A percentile compares a stretch with the other conserved stretches of the same genome.
Conservation (phyloP, 495 filamentous ascomycete genomes). For the Clohesyomyces aquaticus region DNA sequence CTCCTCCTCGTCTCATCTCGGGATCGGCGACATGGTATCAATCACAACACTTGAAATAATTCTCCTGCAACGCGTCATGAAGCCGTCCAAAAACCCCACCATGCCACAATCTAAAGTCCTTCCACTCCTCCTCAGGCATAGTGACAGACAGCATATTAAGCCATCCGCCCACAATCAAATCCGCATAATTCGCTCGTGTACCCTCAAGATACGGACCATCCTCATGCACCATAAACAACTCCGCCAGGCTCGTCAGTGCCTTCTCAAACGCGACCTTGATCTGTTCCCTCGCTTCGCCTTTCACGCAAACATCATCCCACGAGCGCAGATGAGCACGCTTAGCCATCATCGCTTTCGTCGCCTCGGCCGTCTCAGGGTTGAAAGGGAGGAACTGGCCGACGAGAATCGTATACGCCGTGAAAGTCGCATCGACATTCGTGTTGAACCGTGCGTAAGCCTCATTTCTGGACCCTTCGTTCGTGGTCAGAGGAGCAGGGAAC, state of each 20-base stretch:
- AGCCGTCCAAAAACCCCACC: conserved; percentile 46
- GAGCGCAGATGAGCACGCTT: conserved; percentile 50
- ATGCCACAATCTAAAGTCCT: conserved; percentile 57
- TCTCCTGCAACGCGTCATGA: conserved; percentile 36
- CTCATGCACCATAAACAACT: conserved; percentile 47
- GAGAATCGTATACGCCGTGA: conserved; percentile 51
- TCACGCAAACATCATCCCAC: conserved; percentile 55
- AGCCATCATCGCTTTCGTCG: conserved; percentile 52
- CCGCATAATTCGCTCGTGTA: conserved; percentile 57
- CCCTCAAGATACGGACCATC: conserved; percentile 59
- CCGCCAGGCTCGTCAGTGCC: conserved; percentile 52
- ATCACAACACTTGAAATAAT: too few relatives aligned
- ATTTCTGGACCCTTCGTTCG: conserved; percentile 25
- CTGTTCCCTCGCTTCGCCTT: conserved; percentile 51
- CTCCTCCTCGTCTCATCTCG: too few relatives aligned
- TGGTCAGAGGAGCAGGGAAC: conserved; percentile 35
- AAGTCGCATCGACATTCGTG: conserved; percentile 55
- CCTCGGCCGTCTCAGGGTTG: conserved; percentile 52
- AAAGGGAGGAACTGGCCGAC: conserved; percentile 48
- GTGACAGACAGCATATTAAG: conserved; percentile 51
- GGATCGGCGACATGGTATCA: too few relatives aligned
- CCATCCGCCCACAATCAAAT: conserved; percentile 66
- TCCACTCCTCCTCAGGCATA: conserved; percentile 56
- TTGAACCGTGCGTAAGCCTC: conserved; percentile 53
- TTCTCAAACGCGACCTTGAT: conserved; percentile 47